These are phyloP conservation scores for Plasmodium inui DNA, from an alignment of 169 alveolate genomes.

Conservation along the genomic window DNA sequence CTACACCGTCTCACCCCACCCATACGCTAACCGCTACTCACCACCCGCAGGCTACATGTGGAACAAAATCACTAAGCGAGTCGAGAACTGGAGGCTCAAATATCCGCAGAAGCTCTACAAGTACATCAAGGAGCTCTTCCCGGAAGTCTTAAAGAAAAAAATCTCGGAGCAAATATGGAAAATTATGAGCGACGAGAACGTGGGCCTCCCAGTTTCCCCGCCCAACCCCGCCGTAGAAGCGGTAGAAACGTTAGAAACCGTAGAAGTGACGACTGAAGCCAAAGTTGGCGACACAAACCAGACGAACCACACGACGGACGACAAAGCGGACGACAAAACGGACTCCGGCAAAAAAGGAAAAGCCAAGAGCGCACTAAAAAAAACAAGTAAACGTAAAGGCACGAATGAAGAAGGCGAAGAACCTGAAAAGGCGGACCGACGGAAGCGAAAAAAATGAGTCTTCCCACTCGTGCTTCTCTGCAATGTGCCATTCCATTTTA, in stretches of 20 bases:
- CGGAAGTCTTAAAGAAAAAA: constrained; percentile 48
- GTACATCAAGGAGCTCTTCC: constrained; percentile 75
- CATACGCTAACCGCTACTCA: neutral
- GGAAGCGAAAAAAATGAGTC: constrained; percentile 12
- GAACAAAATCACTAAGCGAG: constrained; percentile 85
- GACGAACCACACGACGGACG: neutral
- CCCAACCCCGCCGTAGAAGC: neutral
- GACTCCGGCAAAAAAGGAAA: neutral
- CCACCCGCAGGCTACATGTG: constrained; percentile 83
- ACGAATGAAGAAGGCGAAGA: neutral
- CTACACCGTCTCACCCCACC: neutral
- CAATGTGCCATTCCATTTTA: neutral
- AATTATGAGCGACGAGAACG: constrained; percentile 55
- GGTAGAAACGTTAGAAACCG: neutral
- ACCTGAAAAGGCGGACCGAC: neutral
- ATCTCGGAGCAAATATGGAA: constrained; percentile 40
- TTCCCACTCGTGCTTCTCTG: neutral
- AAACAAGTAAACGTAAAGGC: constrained; percentile 27
- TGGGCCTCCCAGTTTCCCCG: neutral
- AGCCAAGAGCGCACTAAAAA: neutral
- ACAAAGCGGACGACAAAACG: neutral
- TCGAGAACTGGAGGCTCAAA: constrained; percentile 85
- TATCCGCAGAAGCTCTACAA: constrained; percentile 80
- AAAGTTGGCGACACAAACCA: neutral
- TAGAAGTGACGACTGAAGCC: neutral